These are phyloP conservation scores for Sugiyamaella marilandica DNA, from an alignment of 805 yeast species.

Conservation along the genomic window DNA sequence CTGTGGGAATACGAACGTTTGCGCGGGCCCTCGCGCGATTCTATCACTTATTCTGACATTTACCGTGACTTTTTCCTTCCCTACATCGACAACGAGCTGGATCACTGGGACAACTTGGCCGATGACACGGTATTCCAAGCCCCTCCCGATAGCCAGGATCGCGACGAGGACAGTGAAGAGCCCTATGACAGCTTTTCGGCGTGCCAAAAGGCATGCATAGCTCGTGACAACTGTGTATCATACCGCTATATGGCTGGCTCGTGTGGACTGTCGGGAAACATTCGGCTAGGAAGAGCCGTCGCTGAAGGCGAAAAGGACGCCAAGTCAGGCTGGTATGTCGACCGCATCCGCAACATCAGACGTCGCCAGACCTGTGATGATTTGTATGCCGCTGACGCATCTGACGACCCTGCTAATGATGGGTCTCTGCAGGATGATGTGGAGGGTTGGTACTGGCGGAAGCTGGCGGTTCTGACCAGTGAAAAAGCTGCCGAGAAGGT, in stretches of 20 bases:
- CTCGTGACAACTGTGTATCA: slow-evolving; percentile 7
- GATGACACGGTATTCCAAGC: not conserved
- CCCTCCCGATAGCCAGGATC: not conserved
- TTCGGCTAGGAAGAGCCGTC: slow-evolving; percentile 13
- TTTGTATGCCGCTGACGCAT: not conserved
- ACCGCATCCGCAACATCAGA: slow-evolving; percentile 30
- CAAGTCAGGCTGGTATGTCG: slow-evolving; percentile 31
- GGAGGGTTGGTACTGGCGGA: not conserved
- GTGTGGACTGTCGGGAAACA: slow-evolving; percentile 6
- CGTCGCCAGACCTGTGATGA: slow-evolving; percentile 23
- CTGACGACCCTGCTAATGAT: not conserved
- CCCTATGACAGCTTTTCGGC: slow-evolving; percentile 19
- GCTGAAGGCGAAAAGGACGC: not conserved
- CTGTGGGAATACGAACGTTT: slow-evolving; percentile 34
- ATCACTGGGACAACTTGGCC: slow-evolving; percentile 27
- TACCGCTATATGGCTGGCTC: slow-evolving; percentile 7
- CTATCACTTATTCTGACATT: slow-evolving; percentile 27
- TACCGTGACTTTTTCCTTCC: slow-evolving; percentile 35
- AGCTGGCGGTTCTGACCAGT: not conserved
- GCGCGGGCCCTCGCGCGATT: slow-evolving; percentile 15
- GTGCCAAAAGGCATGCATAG: slow-evolving; percentile 13
- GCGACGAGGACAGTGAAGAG: not conserved
- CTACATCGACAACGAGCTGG: slow-evolving; percentile 20
- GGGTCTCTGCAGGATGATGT: not conserved
- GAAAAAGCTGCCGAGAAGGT: not conserved